Evolutionary conservation across 495 filamentous ascomycete genomes (phyloP).

Genomic region (Aspergillus carlsbadensis): DNA sequence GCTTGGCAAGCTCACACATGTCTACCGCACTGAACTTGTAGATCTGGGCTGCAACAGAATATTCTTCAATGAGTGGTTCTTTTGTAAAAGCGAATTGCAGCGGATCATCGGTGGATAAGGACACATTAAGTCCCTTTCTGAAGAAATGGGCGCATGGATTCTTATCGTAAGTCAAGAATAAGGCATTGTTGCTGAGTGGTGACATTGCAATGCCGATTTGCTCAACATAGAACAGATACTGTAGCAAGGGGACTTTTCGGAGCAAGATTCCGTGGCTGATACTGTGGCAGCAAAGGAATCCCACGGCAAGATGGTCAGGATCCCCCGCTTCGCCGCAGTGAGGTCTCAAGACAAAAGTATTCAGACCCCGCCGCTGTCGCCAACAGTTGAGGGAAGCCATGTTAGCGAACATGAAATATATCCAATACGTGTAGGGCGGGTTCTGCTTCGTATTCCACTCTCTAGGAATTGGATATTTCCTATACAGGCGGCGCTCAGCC

Average conservation of each 20-base stretch:
- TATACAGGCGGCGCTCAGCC: constrained; percentile 82
- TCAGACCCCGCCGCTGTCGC: constrained; percentile 89
- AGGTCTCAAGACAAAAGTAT: constrained; percentile 88
- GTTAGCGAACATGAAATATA: constrained; percentile 96
- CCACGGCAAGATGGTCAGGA: constrained; percentile 91
- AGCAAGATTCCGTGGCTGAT: constrained; percentile 94
- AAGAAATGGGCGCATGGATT: constrained; percentile 97
- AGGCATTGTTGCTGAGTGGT: constrained; percentile 93
- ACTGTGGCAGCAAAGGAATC: constrained; percentile 91
- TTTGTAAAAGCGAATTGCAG: constrained; percentile 98
- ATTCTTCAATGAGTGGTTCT: constrained; percentile 96
- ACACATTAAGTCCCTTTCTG: constrained; percentile 90
- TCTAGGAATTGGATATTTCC: constrained; percentile 87
- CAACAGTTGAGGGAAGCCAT: constrained; percentile 88
- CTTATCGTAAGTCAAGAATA: constrained; percentile 95
- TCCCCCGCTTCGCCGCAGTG: constrained; percentile 98
- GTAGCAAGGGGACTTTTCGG: constrained; percentile 88
- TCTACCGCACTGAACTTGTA: constrained; percentile 97
- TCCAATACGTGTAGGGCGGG: constrained; percentile 98
- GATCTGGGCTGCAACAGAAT: constrained; percentile 95
- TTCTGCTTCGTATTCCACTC: constrained; percentile 91
- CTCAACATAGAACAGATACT: constrained; percentile 97
- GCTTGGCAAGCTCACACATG: constrained; percentile 97
- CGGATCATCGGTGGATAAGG: constrained; percentile 93
- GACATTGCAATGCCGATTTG: constrained; percentile 99